phyloP scores from a whole-genome alignment of 1,284 basidiomycete genomes.

The Dichomitus squalens region DNA sequence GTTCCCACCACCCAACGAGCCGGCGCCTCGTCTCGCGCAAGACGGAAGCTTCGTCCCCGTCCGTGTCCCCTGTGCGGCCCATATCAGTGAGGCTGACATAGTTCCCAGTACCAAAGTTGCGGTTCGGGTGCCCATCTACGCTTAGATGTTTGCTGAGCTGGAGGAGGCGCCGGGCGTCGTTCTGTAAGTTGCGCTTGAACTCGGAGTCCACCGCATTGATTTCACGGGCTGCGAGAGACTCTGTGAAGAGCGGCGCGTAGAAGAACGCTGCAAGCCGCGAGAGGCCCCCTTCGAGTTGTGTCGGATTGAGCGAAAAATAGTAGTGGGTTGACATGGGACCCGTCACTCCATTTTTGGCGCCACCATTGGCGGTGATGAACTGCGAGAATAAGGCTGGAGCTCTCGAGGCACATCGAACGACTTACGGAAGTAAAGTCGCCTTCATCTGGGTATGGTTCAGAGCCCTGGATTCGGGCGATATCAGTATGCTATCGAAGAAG shows the following conservation, averaged over 20 bases:
- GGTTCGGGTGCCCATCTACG: slow-evolving; percentile 54
- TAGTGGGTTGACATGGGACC: slow-evolving; percentile 65
- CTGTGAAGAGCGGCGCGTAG: slow-evolving; percentile 62
- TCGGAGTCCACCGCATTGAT: slow-evolving; percentile 74
- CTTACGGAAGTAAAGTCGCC: slow-evolving; percentile 53
- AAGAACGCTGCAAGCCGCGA: slow-evolving; percentile 72
- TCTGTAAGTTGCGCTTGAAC: slow-evolving; percentile 71
- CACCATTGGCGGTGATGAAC: slow-evolving; percentile 62
- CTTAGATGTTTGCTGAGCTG: slow-evolving; percentile 64
- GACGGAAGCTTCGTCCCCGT: slow-evolving; percentile 34
- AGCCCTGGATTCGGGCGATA: slow-evolving; percentile 32
- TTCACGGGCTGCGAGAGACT: slow-evolving; percentile 65
- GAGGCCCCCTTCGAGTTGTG: slow-evolving; percentile 57
- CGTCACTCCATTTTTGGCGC: slow-evolving; percentile 66
- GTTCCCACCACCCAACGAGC: slow-evolving; percentile 69
- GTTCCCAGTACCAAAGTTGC: slow-evolving; percentile 71
- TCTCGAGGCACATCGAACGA: slow-evolving; percentile 1
- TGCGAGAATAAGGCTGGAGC: slow-evolving; percentile 18
- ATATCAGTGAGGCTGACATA: slow-evolving; percentile 47
- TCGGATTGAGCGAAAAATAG: slow-evolving; percentile 58
- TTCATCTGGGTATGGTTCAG: slow-evolving; percentile 51
- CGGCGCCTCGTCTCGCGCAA: slow-evolving; percentile 61
- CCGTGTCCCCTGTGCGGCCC: slow-evolving; percentile 21
- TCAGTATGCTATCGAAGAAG: background rate
- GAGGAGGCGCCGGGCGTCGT: slow-evolving; percentile 61